Evolutionary conservation across 768 basidiomycete genomes (phyloP).

Genomic region (Pisolithus albus): DNA sequence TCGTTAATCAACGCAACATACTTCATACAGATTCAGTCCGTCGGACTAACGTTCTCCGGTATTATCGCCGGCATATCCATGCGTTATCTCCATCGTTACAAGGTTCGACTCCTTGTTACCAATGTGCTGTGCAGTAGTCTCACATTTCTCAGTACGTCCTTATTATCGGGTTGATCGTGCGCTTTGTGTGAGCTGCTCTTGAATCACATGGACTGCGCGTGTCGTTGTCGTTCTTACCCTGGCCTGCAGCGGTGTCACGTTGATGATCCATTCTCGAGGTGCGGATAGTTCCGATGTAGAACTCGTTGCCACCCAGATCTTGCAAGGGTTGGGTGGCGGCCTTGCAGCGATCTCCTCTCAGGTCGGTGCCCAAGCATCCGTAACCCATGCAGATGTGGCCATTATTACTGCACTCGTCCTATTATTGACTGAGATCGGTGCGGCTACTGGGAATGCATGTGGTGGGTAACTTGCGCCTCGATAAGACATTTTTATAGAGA

Average conservation of each 20-base stretch:
- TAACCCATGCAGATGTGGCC: slow-evolving; percentile 58
- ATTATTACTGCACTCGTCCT: slow-evolving; percentile 62
- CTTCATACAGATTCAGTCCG: slow-evolving; percentile 54
- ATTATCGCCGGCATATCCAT: slow-evolving; percentile 33
- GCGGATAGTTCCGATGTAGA: slow-evolving; percentile 47
- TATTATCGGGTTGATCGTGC: slow-evolving; percentile 50
- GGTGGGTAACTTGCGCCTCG: slow-evolving; percentile 28
- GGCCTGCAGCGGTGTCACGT: slow-evolving; percentile 44
- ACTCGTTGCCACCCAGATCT: slow-evolving; percentile 59
- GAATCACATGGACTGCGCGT: background rate
- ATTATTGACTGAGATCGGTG: slow-evolving; percentile 65
- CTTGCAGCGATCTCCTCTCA: slow-evolving; percentile 52
- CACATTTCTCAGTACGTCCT: slow-evolving; percentile 35
- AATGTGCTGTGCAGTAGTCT: background rate
- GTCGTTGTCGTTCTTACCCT: background rate
- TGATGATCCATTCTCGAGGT: slow-evolving; percentile 69
- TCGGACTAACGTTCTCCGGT: slow-evolving; percentile 57
- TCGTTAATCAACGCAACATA: slow-evolving; percentile 50
- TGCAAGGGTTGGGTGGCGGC: slow-evolving; percentile 73
- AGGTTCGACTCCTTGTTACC: slow-evolving; percentile 28
- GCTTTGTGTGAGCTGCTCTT: slow-evolving; percentile 36
- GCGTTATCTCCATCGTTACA: slow-evolving; percentile 47
- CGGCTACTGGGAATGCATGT: slow-evolving; percentile 56
- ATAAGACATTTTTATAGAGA: slow-evolving; percentile 4
- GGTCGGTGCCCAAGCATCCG: slow-evolving; percentile 60